These are phyloP conservation scores for Phyllosticta citribraziliensis DNA, from an alignment of 2,329 filamentous ascomycete species.

Conservation along the genomic window DNA sequence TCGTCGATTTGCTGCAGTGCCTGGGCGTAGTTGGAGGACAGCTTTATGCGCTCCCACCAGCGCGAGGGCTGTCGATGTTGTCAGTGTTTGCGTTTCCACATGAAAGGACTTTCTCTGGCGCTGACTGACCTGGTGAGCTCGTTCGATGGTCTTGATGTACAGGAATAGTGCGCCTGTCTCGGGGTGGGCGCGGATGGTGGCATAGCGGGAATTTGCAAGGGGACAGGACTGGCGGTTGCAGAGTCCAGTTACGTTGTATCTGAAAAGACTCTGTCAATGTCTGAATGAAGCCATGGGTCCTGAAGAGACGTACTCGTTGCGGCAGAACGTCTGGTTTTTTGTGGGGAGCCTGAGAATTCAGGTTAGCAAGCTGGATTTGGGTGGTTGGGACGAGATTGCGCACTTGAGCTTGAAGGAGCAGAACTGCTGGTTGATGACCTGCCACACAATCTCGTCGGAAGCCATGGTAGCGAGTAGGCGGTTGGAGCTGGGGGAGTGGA, in stretches of 20 bases:
- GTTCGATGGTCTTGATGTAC: constrained; percentile 93
- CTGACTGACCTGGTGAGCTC: constrained; percentile 48
- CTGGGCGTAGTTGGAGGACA: constrained; percentile 83
- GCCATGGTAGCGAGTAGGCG: not conserved
- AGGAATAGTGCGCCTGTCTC: constrained; percentile 77
- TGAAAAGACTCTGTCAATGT: constrained; percentile 25
- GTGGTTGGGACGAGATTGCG: constrained; percentile 10
- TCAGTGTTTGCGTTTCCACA: not conserved
- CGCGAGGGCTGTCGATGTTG: constrained; percentile 2
- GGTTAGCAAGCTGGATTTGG: constrained; percentile 13
- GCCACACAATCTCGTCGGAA: constrained; percentile 95
- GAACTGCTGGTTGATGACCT: constrained; percentile 90
- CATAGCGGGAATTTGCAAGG: constrained; percentile 84
- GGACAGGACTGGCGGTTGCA: constrained; percentile 85
- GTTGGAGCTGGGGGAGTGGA: not conserved
- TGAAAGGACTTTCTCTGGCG: no score
- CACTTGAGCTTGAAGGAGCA: constrained; percentile 89
- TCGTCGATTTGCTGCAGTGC: constrained; percentile 76
- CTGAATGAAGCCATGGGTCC: not conserved
- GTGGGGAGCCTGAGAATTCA: constrained; percentile 36
- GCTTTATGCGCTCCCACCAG: constrained; percentile 86
- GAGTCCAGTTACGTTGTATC: constrained; percentile 70
- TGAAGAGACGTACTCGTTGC: constrained; percentile 54
- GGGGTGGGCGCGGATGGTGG: constrained; percentile 77
- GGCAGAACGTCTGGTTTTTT: constrained; percentile 85